Base-by-base conservation (phyloP, 352 stramenopile genomes). In the Aphanomyces euteiches region DNA sequence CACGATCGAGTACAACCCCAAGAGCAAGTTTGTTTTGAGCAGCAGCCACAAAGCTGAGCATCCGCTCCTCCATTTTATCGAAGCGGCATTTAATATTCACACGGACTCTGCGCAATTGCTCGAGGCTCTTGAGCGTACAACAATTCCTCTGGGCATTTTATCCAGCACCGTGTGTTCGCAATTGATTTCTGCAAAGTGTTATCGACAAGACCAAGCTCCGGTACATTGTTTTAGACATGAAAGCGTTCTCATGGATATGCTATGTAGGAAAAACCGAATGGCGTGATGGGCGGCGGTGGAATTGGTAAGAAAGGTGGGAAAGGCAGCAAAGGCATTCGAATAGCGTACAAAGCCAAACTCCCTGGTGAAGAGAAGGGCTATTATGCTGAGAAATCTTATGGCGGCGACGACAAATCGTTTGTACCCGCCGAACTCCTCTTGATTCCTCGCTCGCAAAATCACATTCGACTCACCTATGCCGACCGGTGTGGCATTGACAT, bases 401-500 rank as follows among this genome's bases (percentile, higher is more conserved):
- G 84, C 56, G 83, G 84, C 53, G 86, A 94, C 67, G 86, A 94
- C 77, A 92, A 92, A 70, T 90, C 86, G 37, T 94, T 94, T 53
- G 85, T 95, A 37, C 79, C 85, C 63, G 87, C 84, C 7, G 87
- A 95, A 65, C 72, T 95, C 15, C 82, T 92, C 64, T 78, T 95
- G 61, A 95, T 95, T 67, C 87, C 87, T 50, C 83, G 87, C 58
- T 93, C 87, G 54, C 87, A 95, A 73, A 92, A 84, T 38, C 85
- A 93, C 66, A 82, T 95, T 71, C 85, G 85, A 57, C 72, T 95
- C 61, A 89, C 83, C 43, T 95, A 95, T 74, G 85, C 79, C 60
- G 84, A 95, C 68, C 85, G 87, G 34, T 93, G 83, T 74, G 87
- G 84, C 63, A 85, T 95, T 77, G 87, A 95, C 90, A 90, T 95